Conservation (phyloP, 306 rosid genomes). For the Crataegus laevigata region DNA sequence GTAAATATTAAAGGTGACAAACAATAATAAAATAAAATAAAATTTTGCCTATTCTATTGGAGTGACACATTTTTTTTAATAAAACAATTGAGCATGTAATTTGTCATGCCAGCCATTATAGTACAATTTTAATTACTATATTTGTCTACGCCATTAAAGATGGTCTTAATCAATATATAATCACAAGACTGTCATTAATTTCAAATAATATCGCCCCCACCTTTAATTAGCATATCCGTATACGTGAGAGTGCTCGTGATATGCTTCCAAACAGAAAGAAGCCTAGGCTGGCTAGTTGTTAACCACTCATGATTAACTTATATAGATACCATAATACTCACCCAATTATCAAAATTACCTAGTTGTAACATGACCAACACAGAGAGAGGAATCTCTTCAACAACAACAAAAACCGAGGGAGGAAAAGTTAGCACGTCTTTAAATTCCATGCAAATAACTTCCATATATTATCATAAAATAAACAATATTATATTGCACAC, state of each 20-base stretch:
- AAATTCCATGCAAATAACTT: slow-evolving; percentile 46
- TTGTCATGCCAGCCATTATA: no score
- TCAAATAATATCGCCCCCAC: background rate
- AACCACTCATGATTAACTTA: background rate
- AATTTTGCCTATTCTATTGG: no score
- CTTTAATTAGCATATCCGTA: background rate
- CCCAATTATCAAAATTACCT: slow-evolving; percentile 14
- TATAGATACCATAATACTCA: background rate
- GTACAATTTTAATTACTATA: no score
- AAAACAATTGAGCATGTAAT: no score
- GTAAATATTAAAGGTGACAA: no score
- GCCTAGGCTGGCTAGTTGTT: background rate
- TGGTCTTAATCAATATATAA: background rate
- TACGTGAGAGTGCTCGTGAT: slow-evolving; percentile 14
- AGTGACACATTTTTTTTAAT: no score
- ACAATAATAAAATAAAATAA: no score
- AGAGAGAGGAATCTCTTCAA: slow-evolving; percentile 24
- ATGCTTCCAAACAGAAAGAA: slow-evolving; percentile 42
- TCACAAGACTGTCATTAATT: background rate
- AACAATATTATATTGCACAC: background rate
- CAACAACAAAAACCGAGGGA: background rate
- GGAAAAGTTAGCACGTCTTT: slow-evolving; percentile 61
- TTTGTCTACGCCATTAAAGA: no score
- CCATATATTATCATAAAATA: slow-evolving; percentile 12
- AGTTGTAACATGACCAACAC: background rate